Base-by-base conservation (phyloP, 1,284 basidiomycete species). In the Moesziomyces sp. region DNA sequence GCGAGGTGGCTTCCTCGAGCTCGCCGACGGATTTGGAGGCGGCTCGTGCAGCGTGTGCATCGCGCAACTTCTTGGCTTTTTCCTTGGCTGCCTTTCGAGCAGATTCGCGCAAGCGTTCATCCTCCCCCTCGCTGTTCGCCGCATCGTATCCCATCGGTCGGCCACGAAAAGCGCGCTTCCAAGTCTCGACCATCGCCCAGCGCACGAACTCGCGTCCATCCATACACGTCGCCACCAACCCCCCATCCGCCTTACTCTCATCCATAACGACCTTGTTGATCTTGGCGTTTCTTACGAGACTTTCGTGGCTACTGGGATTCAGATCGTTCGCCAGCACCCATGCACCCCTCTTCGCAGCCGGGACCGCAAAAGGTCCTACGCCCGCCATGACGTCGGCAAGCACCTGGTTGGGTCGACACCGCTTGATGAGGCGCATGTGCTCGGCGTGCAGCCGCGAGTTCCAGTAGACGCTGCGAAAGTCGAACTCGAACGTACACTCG, bases 401-500 rank as follows among this genome's bases (percentile, higher is more conserved):
- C 19, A 90, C 89, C 58, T 94, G 91, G 35, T 70, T 73, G 1
- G 78, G 72, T 19, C 89, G 87, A 84, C 97, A 87, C 47, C 82
- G 92, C 19, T 88, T 83, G 43, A 97, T 90, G 16, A 99, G 87
- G 4, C 94, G 89, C 40, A 90, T 90, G 79, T 99, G 97, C 82
- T 99, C 97, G 1, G 90, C 90, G 71, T 94, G 92, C 38, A 99
- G 85, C 19, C 97, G 89, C 19, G 94, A 96, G 86, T 99, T 99
- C 94, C 95, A 99, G 85, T 99, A 99, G 3, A 99, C 97, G 77
- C 90, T 88, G 10, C 92, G 90, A 81, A 99, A 99, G 84, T 99
- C 95, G 78, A 99, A 98, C 0, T 89, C 91, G 84, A 98, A 99
- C 16, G 86, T 86, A 85, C 94, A 98, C 73, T 90, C 89, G 8